Conservation (phyloP, 2,329 filamentous ascomycete genomes). For the Setomelanomma holmii region DNA sequence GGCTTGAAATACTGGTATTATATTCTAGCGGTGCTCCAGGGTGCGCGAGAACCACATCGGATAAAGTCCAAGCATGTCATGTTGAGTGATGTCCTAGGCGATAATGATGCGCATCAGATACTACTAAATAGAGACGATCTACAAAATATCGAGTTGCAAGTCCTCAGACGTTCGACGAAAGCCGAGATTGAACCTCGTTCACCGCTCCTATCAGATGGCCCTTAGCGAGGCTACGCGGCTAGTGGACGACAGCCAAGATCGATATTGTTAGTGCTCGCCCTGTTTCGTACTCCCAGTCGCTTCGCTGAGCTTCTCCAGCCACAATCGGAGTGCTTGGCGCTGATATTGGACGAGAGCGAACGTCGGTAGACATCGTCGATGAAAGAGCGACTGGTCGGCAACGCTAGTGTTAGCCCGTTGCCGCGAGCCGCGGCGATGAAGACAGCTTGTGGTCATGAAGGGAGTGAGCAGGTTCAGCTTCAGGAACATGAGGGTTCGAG, state of each 20-base stretch:
- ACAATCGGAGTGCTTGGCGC: slow-evolving; percentile 23
- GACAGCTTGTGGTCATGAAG: slow-evolving; percentile 4
- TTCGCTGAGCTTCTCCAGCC: slow-evolving; percentile 13
- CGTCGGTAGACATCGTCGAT: slow-evolving; percentile 22
- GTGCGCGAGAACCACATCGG: slow-evolving; percentile 1
- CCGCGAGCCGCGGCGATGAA: slow-evolving; percentile 29
- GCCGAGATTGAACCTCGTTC: slow-evolving; percentile 10
- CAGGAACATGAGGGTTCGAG: not conserved
- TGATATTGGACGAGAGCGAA: slow-evolving; percentile 25
- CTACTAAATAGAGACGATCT: slow-evolving; percentile 12
- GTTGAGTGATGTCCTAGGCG: slow-evolving; percentile 7
- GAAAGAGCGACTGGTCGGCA: slow-evolving; percentile 21
- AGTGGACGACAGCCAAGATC: slow-evolving; percentile 7
- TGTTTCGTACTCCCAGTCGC: slow-evolving; percentile 10
- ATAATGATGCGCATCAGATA: slow-evolving; percentile 16
- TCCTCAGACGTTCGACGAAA: not conserved
- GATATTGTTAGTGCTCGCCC: slow-evolving; percentile 8
- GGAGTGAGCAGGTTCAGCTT: not conserved
- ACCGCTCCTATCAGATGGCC: slow-evolving; percentile 14
- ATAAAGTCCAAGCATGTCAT: not conserved
- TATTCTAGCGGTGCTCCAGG: slow-evolving; percentile 4
- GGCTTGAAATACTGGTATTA: slow-evolving; percentile 10
- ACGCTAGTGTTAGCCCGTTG: slow-evolving; percentile 31
- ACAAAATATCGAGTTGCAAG: not conserved
- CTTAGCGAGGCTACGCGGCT: slow-evolving; percentile 16